Conservation (phyloP, 1,284 basidiomycete species). For the Puccinia brachypodii region DNA sequence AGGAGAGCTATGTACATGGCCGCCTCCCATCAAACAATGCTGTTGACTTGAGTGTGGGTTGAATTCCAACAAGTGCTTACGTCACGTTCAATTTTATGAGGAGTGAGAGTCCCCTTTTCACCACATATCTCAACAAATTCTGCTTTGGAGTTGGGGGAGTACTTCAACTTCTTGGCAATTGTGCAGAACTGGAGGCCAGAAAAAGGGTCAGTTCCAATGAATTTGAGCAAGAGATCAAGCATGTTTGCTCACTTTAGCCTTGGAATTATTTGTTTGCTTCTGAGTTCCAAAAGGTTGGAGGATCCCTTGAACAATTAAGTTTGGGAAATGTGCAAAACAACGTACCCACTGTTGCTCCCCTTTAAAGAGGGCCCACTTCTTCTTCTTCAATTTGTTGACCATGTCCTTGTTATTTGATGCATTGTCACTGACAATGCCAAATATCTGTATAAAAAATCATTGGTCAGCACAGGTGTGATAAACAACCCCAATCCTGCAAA, state of each 20-base stretch:
- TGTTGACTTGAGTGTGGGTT: too few relatives aligned
- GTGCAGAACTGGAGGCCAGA: not conserved
- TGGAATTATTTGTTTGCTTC: not conserved
- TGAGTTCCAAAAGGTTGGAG: not conserved
- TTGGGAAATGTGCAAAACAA: not conserved
- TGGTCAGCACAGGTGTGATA: not conserved
- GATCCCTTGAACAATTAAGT: not conserved
- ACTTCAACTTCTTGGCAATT: not conserved
- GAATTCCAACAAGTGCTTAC: not conserved
- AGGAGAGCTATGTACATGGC: not conserved
- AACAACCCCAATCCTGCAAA: not conserved
- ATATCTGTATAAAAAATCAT: not conserved
- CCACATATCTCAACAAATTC: not conserved
- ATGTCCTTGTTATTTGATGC: not conserved
- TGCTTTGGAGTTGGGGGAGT: not conserved
- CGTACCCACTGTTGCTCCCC: not conserved
- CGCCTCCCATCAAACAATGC: not conserved
- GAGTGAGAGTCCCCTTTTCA: not conserved
- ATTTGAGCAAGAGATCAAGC: not conserved
- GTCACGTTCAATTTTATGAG: not conserved
- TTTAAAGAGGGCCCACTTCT: not conserved
- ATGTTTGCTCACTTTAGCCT: not conserved
- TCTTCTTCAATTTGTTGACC: not conserved
- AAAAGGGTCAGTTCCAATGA: not conserved
- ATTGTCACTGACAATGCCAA: conserved; percentile 3